Conservation (phyloP, 805 yeast genomes). For the Kuraishia capsulata region DNA sequence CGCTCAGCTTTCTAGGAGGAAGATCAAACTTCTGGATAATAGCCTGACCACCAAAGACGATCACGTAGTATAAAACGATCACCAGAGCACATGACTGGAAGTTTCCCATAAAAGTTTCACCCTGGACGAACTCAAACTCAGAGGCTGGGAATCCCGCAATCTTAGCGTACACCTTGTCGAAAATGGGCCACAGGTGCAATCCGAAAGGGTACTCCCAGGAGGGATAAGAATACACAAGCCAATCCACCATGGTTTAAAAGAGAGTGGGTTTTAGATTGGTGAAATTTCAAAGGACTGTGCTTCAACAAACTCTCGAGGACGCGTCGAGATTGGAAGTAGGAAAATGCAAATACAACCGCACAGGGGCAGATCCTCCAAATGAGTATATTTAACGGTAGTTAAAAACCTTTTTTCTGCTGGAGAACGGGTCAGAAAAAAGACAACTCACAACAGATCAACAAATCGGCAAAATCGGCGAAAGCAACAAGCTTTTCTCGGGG, state of each 20-base stretch:
- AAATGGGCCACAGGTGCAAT: slow-evolving; percentile 60
- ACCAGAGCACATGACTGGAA: slow-evolving; percentile 43
- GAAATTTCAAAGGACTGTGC: too few relatives aligned
- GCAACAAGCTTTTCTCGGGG: too few relatives aligned
- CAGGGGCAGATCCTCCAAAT: too few relatives aligned
- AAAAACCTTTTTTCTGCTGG: too few relatives aligned
- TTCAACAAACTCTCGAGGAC: too few relatives aligned
- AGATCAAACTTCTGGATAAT: slow-evolving; percentile 39
- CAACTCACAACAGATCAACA: too few relatives aligned
- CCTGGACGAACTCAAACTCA: slow-evolving; percentile 58
- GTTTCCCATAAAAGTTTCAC: slow-evolving; percentile 60
- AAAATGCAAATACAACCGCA: too few relatives aligned
- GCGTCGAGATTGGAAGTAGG: too few relatives aligned
- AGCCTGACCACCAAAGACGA: slow-evolving; percentile 80
- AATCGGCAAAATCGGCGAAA: too few relatives aligned
- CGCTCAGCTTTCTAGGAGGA: slow-evolving; percentile 66
- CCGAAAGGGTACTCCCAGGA: slow-evolving; percentile 41
- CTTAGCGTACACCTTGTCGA: slow-evolving; percentile 35
- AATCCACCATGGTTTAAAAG: not conserved
- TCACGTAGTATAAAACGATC: slow-evolving; percentile 60
- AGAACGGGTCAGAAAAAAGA: too few relatives aligned
- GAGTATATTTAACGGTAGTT: too few relatives aligned
- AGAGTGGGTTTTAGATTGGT: too few relatives aligned
- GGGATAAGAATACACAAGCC: slow-evolving; percentile 3
- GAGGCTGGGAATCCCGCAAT: slow-evolving; percentile 50